Base-by-base conservation (phyloP, 179 eudicot species). In the Amaranthus tricolor region DNA sequence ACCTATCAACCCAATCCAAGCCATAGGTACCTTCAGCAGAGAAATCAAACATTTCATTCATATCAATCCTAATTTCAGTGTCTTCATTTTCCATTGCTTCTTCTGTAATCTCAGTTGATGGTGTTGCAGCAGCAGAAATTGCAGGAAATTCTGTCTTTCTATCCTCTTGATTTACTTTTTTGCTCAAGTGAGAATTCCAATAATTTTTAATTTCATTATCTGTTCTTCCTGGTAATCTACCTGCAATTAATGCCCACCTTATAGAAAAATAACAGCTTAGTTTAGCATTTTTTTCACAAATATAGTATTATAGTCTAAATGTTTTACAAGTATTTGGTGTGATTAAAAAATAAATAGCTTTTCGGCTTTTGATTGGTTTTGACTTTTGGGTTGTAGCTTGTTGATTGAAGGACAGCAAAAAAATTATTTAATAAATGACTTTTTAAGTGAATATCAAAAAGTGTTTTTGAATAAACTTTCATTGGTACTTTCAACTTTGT, bases 141-240 rank as follows among this genome's bases (percentile, higher is more conserved):
- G 78, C 21, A 7, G 71, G 64, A 47, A 17, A 48, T 57, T 76
- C 64, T 54, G 65, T 61, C 44, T 45, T 44, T 44, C 19, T 76
- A 2, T 16, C 74, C 60, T 64, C 75, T 70, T 57, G 75, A 53
- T 77, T 70, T 47, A 86, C 73, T 73, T 80, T 91, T 80, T 88
- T 91, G 85, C 93, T 87, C 87, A 91, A 83, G 86, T 91, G 89
- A 84, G 91, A 88, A 80, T 89, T 89, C 96, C 93, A 91, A 66
- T 89, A 87, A 44, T 91, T 91, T 71, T 91, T 91, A 21, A 87
- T 91, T 74, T 91, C 93, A 40, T 91, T 89, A 50, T 90, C 96
- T 5, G 96, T 89, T 80, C 96, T 76, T 21, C 93, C 91, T 5
- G 96, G 93, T 53, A 91, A 86, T 74, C 93, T 86, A 21, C 87